Base-by-base conservation (phyloP, 177 flowering plant species). In the Vitis hybrid region DNA sequence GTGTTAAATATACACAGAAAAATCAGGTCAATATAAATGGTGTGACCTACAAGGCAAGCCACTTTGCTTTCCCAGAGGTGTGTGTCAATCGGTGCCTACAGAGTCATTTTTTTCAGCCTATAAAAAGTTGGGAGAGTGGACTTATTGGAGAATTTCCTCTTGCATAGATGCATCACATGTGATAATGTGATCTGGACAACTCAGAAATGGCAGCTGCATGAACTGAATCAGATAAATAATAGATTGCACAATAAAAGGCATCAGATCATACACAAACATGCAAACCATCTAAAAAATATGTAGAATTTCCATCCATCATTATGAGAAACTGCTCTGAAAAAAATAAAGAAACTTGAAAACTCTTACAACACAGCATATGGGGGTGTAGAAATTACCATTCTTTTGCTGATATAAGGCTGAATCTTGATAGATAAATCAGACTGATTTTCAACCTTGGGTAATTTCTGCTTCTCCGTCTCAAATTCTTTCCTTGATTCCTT, bases 401-500 rank as follows among this genome's bases (percentile, higher is more conserved):
- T 68, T 76, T 93, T 95, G 88, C 98, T 87, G 61, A 93, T 66
- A 61, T 93, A 91, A 66, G 99, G 99, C 69, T 88, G 88, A 68
- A 93, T 66, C 67, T 69, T 70, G 41, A 84, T 30, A 54, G 84
- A 69, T 11, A 54, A 41, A 65, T 83, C 89, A 52, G 87, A 55
- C 46, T 69, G 69, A 63, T 59, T 75, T 48, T 77, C 87, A 70
- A 61, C 71, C 54, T 86, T 75, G 1, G 57, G 64, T n/a, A 70
- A 61, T 52, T 76, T 85, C 51, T 77, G 71, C 71, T 81, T 89
- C 81, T 85, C 97, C 71, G 52, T 76, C 80, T 88, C 86, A 81
- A 90, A 95, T 78, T 91, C 90, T 82, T 86, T 93, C 67, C 91
- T 84, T 27, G 99, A 95, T 79, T 90, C 97, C 77, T 88, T 95